Evolutionary conservation across 2,329 filamentous ascomycete species (phyloP).

Genomic region (Fusarium sp.): DNA sequence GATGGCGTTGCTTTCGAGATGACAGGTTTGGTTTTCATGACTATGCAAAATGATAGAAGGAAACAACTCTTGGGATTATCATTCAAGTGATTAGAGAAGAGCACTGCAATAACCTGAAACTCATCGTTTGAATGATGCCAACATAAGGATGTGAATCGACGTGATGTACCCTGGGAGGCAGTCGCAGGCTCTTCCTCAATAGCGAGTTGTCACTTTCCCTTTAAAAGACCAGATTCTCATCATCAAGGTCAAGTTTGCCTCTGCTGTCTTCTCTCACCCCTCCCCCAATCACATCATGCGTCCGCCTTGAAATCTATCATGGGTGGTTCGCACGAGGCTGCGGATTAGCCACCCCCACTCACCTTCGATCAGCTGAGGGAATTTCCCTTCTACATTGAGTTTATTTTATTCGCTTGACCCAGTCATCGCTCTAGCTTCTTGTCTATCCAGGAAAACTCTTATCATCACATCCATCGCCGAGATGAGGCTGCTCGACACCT

Average conservation of each 20-base stretch:
- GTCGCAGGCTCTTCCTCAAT: too few species aligned
- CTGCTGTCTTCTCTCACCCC: not conserved
- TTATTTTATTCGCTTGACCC: not conserved
- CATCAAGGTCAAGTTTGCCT: not conserved
- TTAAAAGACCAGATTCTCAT: not conserved
- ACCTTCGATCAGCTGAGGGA: not conserved
- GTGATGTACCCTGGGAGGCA: not conserved
- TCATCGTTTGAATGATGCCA: not conserved
- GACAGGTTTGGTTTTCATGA: not conserved
- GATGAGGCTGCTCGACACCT: not conserved
- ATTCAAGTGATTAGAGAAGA: too few species aligned
- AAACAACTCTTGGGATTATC: too few species aligned
- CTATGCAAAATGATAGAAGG: not conserved
- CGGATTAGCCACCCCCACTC: not conserved
- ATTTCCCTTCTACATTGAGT: not conserved
- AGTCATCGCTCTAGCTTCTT: not conserved
- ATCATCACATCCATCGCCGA: not conserved
- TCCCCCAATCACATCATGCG: not conserved
- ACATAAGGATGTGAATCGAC: not conserved
- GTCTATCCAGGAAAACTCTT: not conserved
- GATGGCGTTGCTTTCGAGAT: too few species aligned
- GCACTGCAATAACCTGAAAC: too few species aligned
- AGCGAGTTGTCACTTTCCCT: not conserved
- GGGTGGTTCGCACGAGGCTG: not conserved
- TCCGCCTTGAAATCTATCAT: not conserved